Conservation (phyloP, 352 stramenopile species). For the Phytophthora sp. region DNA sequence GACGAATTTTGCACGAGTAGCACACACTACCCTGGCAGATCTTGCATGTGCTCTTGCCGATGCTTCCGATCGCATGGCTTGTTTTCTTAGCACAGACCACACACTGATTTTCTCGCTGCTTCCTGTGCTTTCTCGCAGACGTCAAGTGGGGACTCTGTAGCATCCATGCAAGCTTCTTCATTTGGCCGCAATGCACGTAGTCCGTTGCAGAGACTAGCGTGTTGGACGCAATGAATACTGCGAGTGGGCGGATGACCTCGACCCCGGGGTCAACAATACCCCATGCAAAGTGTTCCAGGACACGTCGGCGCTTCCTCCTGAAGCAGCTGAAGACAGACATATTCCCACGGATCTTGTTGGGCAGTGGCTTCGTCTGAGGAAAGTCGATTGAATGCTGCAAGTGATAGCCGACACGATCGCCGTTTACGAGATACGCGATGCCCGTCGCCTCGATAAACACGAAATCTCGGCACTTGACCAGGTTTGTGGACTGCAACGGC, state of each 20-base stretch:
- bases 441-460: conserved; percentile 42
- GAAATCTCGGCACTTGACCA: conserved; percentile 37
- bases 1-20: conserved; percentile 41
- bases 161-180: conserved; percentile 64
- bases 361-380: conserved; percentile 36
- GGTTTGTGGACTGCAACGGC: conserved; percentile 20
- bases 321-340: conserved; percentile 52
- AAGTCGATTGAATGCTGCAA: conserved; percentile 50
- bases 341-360: conserved; percentile 36
- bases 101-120: conserved; percentile 10
- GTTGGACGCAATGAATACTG: conserved; percentile 28
- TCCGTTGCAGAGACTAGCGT: conserved; percentile 34
- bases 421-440: conserved; percentile 17
- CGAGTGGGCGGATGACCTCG: conserved; percentile 35
- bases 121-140: background rate
- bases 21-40: conserved; percentile 45
- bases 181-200: conserved; percentile 52
- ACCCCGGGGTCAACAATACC: conserved; percentile 32
- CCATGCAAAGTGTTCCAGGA: conserved; percentile 44
- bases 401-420: conserved; percentile 41
- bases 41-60: conserved; percentile 35
- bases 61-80: conserved; percentile 17
- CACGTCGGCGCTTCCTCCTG: conserved; percentile 37
- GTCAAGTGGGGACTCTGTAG: conserved; percentile 10
- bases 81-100: conserved; percentile 35